These are phyloP conservation scores for Ehretia macrophylla DNA, from an alignment of 257 asterid genomes.

Conservation along the genomic window DNA sequence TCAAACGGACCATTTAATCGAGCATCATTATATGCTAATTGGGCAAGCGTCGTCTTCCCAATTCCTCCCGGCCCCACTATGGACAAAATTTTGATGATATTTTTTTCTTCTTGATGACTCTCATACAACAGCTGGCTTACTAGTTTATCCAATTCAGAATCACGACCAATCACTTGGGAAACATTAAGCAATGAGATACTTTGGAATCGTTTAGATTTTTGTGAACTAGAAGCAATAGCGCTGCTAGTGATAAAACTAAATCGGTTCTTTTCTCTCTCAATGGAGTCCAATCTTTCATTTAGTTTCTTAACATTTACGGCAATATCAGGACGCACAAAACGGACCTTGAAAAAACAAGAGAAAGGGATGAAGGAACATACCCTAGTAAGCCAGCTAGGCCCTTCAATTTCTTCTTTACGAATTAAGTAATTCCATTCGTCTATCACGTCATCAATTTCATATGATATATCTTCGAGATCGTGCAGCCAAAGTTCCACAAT, in stretches of 20 bases:
- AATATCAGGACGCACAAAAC: neutral
- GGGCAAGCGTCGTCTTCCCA: constrained; percentile 27
- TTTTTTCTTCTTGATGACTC: neutral
- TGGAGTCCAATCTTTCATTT: constrained; percentile 8
- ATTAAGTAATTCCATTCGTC: constrained; percentile 16
- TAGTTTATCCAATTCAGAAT: constrained; percentile 8
- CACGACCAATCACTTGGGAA: constrained; percentile 16
- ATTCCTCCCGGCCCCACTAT: constrained; percentile 25
- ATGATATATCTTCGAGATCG: constrained; percentile 5
- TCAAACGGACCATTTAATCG: constrained; percentile 16
- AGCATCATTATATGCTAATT: constrained; percentile 16
- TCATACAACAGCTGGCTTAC: constrained; percentile 9
- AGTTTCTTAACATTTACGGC: neutral
- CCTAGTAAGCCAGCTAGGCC: neutral
- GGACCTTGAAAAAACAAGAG: neutral
- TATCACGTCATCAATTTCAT: constrained; percentile 14
- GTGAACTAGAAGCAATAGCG: neutral
- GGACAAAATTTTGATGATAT: neutral
- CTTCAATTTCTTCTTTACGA: neutral
- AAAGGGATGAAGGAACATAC: neutral
- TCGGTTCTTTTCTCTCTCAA: constrained; percentile 16
- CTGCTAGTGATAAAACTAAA: neutral
- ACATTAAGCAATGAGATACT: constrained; percentile 11
- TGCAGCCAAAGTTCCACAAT: neutral
- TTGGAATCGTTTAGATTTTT: neutral